These are phyloP conservation scores for Talaromyces sp. DNA, from an alignment of 2,329 filamentous ascomycete species.

Conservation along the genomic window DNA sequence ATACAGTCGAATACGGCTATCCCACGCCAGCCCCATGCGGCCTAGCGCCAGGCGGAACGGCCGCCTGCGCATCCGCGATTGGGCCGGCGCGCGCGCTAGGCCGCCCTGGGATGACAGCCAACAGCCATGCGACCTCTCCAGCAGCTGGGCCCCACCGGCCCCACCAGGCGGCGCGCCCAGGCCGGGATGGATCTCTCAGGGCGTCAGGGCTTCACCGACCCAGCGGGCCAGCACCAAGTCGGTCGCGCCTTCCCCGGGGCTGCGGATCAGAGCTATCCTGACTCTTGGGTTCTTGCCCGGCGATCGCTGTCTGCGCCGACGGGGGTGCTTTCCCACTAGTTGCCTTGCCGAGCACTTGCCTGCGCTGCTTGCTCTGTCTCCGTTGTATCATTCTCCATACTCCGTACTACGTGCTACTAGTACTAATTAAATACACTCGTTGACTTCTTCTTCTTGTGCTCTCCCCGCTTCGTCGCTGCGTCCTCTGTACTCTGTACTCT, in stretches of 20 bases:
- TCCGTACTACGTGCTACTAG: too few relatives aligned
- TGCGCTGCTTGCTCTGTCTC: too few relatives aligned
- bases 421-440: background rate
- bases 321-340: background rate
- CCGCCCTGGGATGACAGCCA: constrained; percentile 3
- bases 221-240: background rate
- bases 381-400: too few relatives aligned
- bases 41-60: constrained; percentile 8
- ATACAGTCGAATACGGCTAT: background rate
- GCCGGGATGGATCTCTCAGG: background rate
- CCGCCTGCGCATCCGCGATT: constrained; percentile 13
- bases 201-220: constrained; percentile 4
- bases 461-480: background rate
- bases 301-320: background rate
- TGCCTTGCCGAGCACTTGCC: too few relatives aligned
- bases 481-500: too few relatives aligned
- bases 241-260: background rate
- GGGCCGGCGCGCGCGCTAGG: constrained; percentile 4
- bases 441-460: background rate
- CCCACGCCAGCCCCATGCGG: too few relatives aligned
- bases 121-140: constrained; percentile 9
- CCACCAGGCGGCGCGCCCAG: background rate
- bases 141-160: constrained; percentile 1
- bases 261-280: constrained; percentile 1
- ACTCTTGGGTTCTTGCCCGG: background rate